Evolutionary conservation across 192 early-diverging fungal species (phyloP).

Genomic region (Ramicandelaber brevisporus): DNA sequence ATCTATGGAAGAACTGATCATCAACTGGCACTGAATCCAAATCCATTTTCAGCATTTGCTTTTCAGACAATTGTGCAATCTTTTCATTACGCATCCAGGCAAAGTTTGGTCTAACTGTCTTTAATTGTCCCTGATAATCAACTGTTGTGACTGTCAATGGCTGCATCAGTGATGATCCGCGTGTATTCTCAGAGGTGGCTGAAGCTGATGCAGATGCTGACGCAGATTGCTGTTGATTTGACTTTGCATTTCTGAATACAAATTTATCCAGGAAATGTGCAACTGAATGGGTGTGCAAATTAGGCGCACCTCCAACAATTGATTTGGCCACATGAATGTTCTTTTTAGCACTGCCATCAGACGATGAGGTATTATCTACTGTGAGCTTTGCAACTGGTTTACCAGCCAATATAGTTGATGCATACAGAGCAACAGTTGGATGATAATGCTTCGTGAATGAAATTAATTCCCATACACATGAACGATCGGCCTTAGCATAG

Average conservation of each 20-base stretch:
- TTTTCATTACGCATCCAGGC: slow-evolving; percentile 8
- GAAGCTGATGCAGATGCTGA: slow-evolving; percentile 2
- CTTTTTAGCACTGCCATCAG: no score
- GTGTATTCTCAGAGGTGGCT: slow-evolving; percentile 5
- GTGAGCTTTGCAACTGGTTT: slow-evolving; percentile 29
- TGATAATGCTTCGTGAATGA: slow-evolving; percentile 66
- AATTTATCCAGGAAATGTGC: slow-evolving; percentile 86
- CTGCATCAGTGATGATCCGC: slow-evolving; percentile 20
- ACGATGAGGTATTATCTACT: no score
- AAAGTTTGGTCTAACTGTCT: no score
- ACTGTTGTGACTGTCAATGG: no score
- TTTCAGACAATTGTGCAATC: slow-evolving; percentile 10
- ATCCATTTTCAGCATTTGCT: no score
- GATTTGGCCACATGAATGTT: no score
- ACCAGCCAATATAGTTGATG: slow-evolving; percentile 37
- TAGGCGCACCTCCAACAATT: slow-evolving; percentile 37
- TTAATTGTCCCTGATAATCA: no score
- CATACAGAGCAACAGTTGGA: slow-evolving; percentile 69
- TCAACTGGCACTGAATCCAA: no score
- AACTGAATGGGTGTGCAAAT: slow-evolving; percentile 74
- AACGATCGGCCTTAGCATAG: slow-evolving; percentile 48
- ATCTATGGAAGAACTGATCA: slow-evolving; percentile 15
- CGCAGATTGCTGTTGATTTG: slow-evolving; percentile 35
- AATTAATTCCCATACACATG: slow-evolving; percentile 82
- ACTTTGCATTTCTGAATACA: slow-evolving; percentile 86